A percentile compares a stretch with the other conserved stretches of the same genome.
Evolutionary conservation across 352 stramenopile genomes (phyloP).

Genomic region (Pythium pectinolyticum): DNA sequence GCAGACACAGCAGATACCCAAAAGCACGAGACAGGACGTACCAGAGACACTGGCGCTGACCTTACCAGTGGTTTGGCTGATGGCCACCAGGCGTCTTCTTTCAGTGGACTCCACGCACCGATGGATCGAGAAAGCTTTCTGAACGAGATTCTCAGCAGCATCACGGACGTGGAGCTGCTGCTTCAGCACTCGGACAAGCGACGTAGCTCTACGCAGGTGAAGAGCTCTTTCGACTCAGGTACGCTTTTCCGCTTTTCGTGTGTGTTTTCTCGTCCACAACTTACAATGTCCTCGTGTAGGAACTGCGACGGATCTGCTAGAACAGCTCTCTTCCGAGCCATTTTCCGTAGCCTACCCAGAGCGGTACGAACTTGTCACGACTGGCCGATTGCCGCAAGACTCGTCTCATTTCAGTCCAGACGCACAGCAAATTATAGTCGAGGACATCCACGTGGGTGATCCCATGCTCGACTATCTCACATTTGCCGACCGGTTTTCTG

Average conservation of each 20-base stretch:
- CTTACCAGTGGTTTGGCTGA: neutral
- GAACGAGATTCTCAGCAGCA: constrained; percentile 58
- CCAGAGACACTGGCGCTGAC: neutral
- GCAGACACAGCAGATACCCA: too few relatives aligned
- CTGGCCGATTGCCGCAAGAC: constrained; percentile 5
- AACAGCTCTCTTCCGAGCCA: constrained; percentile 13
- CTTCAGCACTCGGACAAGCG: constrained; percentile 35
- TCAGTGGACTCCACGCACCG: neutral
- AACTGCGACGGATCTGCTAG: neutral
- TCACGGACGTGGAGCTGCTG: constrained; percentile 57
- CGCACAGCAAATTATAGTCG: neutral
- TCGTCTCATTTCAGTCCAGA: neutral
- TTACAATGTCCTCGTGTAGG: neutral
- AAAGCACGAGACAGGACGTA: too few relatives aligned
- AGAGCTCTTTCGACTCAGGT: neutral
- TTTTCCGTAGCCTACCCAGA: constrained; percentile 26
- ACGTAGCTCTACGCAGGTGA: neutral
- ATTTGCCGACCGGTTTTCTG: constrained; percentile 54
- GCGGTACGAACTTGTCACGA: constrained; percentile 16
- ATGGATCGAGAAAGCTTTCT: constrained; percentile 44
- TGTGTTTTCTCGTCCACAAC: too few relatives aligned
- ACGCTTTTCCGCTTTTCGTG: too few relatives aligned
- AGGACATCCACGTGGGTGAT: constrained; percentile 41
- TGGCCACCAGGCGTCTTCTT: neutral
- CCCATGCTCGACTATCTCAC: constrained; percentile 61